Percentiles rank a stretch among this genome's conserved stretches.
Evolutionary conservation across 2,329 filamentous ascomycete species (phyloP).

Genomic region (Colletotrichum kahawae): DNA sequence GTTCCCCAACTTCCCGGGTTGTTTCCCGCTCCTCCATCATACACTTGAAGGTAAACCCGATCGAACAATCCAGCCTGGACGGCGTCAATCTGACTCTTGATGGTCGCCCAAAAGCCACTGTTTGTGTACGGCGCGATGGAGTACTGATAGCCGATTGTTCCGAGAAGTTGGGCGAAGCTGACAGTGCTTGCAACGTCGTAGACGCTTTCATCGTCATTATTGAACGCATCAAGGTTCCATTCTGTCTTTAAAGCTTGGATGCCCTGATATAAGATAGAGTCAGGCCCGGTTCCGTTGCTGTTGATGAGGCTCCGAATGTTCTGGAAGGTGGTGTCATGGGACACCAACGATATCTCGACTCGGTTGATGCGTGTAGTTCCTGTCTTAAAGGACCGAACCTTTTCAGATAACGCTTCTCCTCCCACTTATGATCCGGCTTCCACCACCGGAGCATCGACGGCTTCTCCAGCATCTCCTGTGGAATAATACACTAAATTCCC

Average conservation of each 20-base stretch:
- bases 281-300: conserved; percentile 34
- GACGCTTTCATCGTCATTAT: conserved; percentile 50
- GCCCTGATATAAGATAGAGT: conserved; percentile 42
- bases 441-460: conserved; percentile 36
- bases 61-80: conserved; percentile 37
- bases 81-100: conserved; percentile 34
- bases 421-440: conserved; percentile 48
- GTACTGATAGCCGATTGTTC: conserved; percentile 44
- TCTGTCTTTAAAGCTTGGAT: conserved; percentile 43
- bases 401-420: conserved; percentile 51
- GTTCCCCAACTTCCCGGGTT: conserved; percentile 42
- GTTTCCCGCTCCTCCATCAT: conserved; percentile 48
- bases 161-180: conserved; percentile 46
- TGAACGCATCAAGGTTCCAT: conserved; percentile 50
- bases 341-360: conserved; percentile 49
- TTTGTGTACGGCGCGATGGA: conserved; percentile 49
- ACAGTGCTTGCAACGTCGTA: conserved; percentile 48
- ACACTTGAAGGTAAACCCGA: conserved; percentile 48
- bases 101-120: conserved; percentile 38
- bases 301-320: conserved; percentile 43
- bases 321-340: conserved; percentile 28
- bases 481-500: conserved; percentile 52
- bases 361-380: conserved; percentile 36
- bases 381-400: conserved; percentile 43
- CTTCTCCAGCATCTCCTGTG: conserved; percentile 40